Base-by-base conservation (phyloP, 2,329 filamentous ascomycete genomes). In the Trichoderma atrobrunneum region DNA sequence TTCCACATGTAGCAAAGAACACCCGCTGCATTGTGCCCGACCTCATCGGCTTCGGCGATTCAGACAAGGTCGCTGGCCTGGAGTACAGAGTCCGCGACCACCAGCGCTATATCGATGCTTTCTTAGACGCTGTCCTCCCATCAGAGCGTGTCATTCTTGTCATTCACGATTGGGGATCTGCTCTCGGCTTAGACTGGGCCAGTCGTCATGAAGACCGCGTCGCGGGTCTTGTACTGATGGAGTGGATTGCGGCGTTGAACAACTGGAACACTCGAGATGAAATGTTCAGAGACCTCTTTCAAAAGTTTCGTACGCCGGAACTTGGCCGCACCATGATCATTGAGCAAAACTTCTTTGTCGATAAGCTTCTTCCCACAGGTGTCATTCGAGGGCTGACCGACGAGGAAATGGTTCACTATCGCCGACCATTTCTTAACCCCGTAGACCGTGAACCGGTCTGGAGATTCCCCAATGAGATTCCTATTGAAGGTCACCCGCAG, bases 401-500 rank as follows among this genome's bases (percentile, higher is more conserved):
- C 2, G 66, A 54, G 3, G 66, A 69, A 10, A 69, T 51, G 66
- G 30, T 30, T 6, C 14, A 69, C 2, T 69, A 69, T 43, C 11
- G 66, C 57, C 56, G 39, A 16, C 66, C 57, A 11, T 69, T 69
- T 3, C 57, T 34, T 3, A 18, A 12, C 10, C 36, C 56, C 3
- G 14, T 14, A 36, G 56, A 69, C 1, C 66, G 66, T 61, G 66
- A 61, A 11, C 66, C 36, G 2, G 34, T 30, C 18, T 61, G 56
- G 66, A 69, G 66, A 21, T 69, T 69, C 2, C 66, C 57, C 56
- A 61, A 69, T n/a, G 57, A 69, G 57, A 61, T 69, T 5, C 56
- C 66, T 3, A 54, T 61, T 28, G 56, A 61, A 26, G 57, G 56
- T 14, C 10, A 34, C 5, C 66, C 66, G 6, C 4, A 61, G 11